Percentiles rank a stretch among this genome's conserved stretches.
phyloP scores from a whole-genome alignment of 208 protist genomes.

The Acanthamoeba lugdunensis region DNA sequence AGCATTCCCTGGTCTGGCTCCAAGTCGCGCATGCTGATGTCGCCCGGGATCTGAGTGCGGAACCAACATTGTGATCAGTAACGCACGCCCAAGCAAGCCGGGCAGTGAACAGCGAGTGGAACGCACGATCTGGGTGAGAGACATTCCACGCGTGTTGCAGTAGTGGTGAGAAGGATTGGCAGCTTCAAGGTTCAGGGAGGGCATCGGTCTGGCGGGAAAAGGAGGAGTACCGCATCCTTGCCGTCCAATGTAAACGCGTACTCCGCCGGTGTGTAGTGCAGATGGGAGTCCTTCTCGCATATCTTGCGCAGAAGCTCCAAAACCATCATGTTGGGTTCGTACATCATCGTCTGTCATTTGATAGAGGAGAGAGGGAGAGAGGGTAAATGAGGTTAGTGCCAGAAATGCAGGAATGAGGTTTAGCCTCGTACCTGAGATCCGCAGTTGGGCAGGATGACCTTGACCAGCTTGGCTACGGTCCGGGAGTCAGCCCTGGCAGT shows the following conservation, averaged over 20 bases:
- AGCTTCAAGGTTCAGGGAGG: too few relatives aligned
- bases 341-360: background rate
- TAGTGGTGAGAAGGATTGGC: too few relatives aligned
- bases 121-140: background rate
- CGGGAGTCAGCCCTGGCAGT: background rate
- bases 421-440: background rate
- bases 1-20: background rate
- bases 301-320: conserved; percentile 41
- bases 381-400: too few relatives aligned
- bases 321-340: conserved; percentile 34
- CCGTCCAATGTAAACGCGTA: conserved; percentile 16
- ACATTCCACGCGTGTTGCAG: background rate
- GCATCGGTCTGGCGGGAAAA: background rate
- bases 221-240: background rate
- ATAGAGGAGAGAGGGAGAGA: too few relatives aligned
- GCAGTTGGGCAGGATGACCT: background rate
- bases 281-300: background rate
- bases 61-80: background rate
- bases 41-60: background rate
- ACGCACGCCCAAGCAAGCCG: background rate
- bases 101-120: background rate
- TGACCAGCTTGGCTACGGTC: background rate
- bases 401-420: too few relatives aligned
- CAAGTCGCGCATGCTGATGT: conserved; percentile 16
- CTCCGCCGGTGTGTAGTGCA: background rate